Conservation (phyloP, 495 filamentous ascomycete species). For the Xylaria acuta region DNA sequence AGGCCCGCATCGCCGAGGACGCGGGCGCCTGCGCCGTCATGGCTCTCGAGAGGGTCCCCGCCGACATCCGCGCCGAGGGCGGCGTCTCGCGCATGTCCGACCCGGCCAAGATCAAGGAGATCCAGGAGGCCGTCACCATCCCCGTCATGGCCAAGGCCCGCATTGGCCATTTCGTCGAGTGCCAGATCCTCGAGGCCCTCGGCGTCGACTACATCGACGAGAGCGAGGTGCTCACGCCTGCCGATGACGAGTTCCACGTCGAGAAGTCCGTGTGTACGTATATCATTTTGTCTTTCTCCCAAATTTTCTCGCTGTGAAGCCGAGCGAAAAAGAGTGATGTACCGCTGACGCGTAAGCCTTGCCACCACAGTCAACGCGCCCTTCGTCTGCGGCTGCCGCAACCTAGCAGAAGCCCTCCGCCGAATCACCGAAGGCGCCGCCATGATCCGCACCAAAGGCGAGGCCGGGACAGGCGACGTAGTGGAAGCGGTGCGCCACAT, state of each 20-base stretch:
- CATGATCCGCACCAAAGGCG: conserved; percentile 99
- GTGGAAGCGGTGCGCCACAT: conserved; percentile 97
- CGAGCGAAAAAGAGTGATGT: not conserved
- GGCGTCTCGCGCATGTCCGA: conserved; percentile 98
- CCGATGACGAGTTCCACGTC: conserved; percentile 89
- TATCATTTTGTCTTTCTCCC: not conserved
- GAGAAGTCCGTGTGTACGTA: conserved; percentile 71
- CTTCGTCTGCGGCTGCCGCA: conserved; percentile 97
- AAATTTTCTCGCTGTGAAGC: not conserved
- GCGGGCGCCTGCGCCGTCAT: conserved; percentile 96
- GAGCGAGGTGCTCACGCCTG: conserved; percentile 94
- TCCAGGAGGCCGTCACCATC: conserved; percentile 96
- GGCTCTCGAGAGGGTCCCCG: conserved; percentile 96
- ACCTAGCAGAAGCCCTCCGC: conserved; percentile 91
- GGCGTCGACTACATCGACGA: conserved; percentile 99
- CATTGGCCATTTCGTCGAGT: conserved; percentile 98
- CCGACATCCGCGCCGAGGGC: conserved; percentile 90
- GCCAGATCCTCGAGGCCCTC: conserved; percentile 94
- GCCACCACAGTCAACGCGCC: conserved; percentile 66
- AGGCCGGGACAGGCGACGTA: conserved; percentile 97
- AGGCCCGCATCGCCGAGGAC: conserved; percentile 97
- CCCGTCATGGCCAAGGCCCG: conserved; percentile 99
- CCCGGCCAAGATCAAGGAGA: conserved; percentile 93
- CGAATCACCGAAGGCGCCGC: conserved; percentile 93
- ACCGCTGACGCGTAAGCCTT: not conserved